phyloP scores from a whole-genome alignment of 371 early-diverging fungal species.

The Rhizomucor pusillus region DNA sequence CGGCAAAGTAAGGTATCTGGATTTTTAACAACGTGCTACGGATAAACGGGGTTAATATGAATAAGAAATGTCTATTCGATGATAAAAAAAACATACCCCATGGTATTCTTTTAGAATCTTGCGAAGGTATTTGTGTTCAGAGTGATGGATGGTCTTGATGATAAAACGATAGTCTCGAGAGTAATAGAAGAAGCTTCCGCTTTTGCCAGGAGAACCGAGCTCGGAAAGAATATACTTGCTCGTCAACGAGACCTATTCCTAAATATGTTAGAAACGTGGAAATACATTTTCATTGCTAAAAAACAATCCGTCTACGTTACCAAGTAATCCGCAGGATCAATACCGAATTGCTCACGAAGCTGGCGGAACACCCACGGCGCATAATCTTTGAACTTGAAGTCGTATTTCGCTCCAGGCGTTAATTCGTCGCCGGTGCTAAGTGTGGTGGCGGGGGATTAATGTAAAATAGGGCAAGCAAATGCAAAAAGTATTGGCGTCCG shows the following conservation, averaged over 20 bases:
- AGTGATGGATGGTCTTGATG: conserved; percentile 96
- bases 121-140: conserved; percentile 93
- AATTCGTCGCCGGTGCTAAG: conserved; percentile 87
- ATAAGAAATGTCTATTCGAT: not conserved
- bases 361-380: conserved; percentile 96
- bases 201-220: conserved; percentile 95
- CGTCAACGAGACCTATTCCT: conserved; percentile 80
- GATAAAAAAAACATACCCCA: conserved; percentile 41
- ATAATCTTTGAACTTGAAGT: conserved; percentile 99
- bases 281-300: not conserved
- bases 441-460: not conserved
- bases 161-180: conserved; percentile 97
- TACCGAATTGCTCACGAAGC: conserved; percentile 83
- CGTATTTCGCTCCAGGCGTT: conserved; percentile 91
- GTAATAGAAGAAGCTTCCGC: conserved; percentile 96
- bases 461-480: not conserved
- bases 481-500: not conserved
- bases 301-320: conserved; percentile 45
- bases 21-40: conserved; percentile 83
- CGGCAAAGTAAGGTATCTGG: conserved; percentile 92
- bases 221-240: conserved; percentile 96
- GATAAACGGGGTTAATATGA: not conserved
- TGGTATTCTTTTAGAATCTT: conserved; percentile 87
- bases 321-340: conserved; percentile 94
- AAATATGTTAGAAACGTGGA: not conserved